Evolutionary conservation across 495 filamentous ascomycete species (phyloP).

Genomic region (Aspergillus baeticus): DNA sequence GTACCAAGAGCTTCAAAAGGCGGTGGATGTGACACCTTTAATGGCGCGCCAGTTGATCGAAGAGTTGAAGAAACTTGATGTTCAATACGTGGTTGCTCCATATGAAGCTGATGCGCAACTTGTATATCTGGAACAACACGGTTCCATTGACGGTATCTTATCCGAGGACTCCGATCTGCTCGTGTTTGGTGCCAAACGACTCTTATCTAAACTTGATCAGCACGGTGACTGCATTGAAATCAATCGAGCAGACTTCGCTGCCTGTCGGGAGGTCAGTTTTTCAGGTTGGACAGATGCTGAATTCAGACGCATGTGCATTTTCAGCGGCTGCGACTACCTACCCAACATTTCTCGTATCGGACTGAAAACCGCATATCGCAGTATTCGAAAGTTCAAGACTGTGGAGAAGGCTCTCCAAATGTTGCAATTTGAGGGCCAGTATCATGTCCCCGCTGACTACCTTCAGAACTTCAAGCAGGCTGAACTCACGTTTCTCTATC

Average conservation of each 20-base stretch:
- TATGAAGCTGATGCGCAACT: slow-evolving; percentile 98
- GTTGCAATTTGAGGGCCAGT: slow-evolving; percentile 84
- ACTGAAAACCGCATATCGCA: slow-evolving; percentile 86
- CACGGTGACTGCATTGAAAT: slow-evolving; percentile 93
- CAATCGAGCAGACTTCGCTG: slow-evolving; percentile 80
- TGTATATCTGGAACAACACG: slow-evolving; percentile 85
- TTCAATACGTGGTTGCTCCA: slow-evolving; percentile 91
- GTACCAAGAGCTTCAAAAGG: slow-evolving; percentile 86
- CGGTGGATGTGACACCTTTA: slow-evolving; percentile 91
- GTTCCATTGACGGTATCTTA: slow-evolving; percentile 79
- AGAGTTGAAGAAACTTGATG: slow-evolving; percentile 73
- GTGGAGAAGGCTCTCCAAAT: slow-evolving; percentile 79
- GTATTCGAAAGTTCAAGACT: slow-evolving; percentile 84
- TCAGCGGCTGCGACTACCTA: slow-evolving; percentile 98
- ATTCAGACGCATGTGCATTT: slow-evolving; percentile 92
- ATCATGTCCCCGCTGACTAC: slow-evolving; percentile 75
- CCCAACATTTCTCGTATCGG: slow-evolving; percentile 80
- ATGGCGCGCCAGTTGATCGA: slow-evolving; percentile 95
- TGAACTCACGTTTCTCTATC: slow-evolving; percentile 89
- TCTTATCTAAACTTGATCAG: slow-evolving; percentile 92
- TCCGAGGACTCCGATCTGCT: slow-evolving; percentile 97
- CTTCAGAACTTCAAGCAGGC: slow-evolving; percentile 75
- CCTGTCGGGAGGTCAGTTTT: slow-evolving; percentile 82
- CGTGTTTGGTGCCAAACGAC: slow-evolving; percentile 86
- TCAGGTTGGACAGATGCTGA: slow-evolving; percentile 89